Conservation (phyloP, 192 early-diverging fungal species). For the Coemansia sp. region DNA sequence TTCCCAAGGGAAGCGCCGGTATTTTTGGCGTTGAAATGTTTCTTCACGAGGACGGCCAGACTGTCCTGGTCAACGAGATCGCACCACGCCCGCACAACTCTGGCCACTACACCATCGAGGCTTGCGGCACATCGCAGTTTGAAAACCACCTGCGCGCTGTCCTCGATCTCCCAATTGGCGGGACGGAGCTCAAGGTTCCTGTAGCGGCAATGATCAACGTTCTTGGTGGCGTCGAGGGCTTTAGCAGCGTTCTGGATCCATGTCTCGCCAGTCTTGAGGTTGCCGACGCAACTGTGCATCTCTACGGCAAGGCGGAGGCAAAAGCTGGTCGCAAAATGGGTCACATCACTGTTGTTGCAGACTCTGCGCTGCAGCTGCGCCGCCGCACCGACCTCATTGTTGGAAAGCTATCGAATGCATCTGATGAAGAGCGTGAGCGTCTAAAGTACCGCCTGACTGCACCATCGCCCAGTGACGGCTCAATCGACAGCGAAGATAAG, state of each 20-base stretch:
- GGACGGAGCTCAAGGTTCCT: constrained; percentile 84
- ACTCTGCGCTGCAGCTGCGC: constrained; percentile 79
- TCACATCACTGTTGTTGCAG: constrained; percentile 90
- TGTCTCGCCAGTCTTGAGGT: constrained; percentile 63
- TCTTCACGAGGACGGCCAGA: constrained; percentile 74
- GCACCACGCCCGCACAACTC: constrained; percentile 99
- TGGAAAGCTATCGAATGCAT: constrained; percentile 52
- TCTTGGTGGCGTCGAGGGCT: constrained; percentile 69
- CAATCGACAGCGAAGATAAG: constrained; percentile 28
- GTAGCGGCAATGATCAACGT: constrained; percentile 95
- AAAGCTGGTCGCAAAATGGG: constrained; percentile 96
- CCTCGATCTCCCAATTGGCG: constrained; percentile 86
- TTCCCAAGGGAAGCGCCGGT: constrained; percentile 78
- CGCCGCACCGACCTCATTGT: constrained; percentile 64
- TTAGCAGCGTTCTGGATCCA: constrained; percentile 60
- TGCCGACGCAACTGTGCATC: constrained; percentile 86
- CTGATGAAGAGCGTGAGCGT: constrained; percentile 38
- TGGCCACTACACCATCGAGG: constrained; percentile 98
- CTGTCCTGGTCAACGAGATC: constrained; percentile 93
- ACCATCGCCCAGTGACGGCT: constrained; percentile 20
- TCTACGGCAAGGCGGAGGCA: constrained; percentile 92
- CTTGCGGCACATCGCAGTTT: constrained; percentile 96
- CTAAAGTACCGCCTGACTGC: constrained; percentile 23
- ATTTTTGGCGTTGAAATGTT: constrained; percentile 99
- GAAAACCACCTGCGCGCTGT: constrained; percentile 94